Evolutionary conservation across 805 yeast species (phyloP), one percentile per base, ranked within the genome.

Genomic region (Lachancea meyersii): DNA sequence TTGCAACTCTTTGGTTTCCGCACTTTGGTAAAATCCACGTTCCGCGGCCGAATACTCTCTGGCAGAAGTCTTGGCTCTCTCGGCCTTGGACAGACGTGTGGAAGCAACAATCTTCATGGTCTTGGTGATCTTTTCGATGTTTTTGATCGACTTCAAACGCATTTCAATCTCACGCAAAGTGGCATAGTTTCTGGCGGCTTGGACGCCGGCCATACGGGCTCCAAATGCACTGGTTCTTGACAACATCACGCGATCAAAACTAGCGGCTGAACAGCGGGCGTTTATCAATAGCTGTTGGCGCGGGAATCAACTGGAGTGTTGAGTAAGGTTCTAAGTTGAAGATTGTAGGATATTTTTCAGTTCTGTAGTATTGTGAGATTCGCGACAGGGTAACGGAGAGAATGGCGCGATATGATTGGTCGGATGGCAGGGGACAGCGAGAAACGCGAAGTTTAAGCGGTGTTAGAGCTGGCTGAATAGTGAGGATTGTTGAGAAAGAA

Each of bases 31-130:
- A 57, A 93, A 86, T 64, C 83, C 87, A 49, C 73, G 56, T 63
- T 88, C 95, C 47, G 89, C 80, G 57, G 76, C 75, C 63, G 82
- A 82, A 76, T 86, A 91, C 48, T 78, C 82, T 68, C 95, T 82
- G 39, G 97, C 83, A 39, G 86, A 77, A 55, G 75, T 72, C 88
- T 88, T 91, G 48, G 97, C 95, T 69, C 82, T 85, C 72, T 88
- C 96, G 49, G 98, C 98, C 72, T 86, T 88, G 66, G 79, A 76
- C 68, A 93, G 79, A 73, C 96, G 84, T 57, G 98, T 93, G 32
- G 97, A 91, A 32, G 98, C 98, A 61, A 93, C 98, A 71, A 93
- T 83, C 77, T 89, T 93, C 97, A 93, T 93, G 70, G 98, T 93
- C 74, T 93, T 93, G 73, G 98, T 93, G 74, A 93, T 93, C 77